Base-by-base conservation (phyloP, 176 grass and related monocot species). In the Phragmites australis region DNA sequence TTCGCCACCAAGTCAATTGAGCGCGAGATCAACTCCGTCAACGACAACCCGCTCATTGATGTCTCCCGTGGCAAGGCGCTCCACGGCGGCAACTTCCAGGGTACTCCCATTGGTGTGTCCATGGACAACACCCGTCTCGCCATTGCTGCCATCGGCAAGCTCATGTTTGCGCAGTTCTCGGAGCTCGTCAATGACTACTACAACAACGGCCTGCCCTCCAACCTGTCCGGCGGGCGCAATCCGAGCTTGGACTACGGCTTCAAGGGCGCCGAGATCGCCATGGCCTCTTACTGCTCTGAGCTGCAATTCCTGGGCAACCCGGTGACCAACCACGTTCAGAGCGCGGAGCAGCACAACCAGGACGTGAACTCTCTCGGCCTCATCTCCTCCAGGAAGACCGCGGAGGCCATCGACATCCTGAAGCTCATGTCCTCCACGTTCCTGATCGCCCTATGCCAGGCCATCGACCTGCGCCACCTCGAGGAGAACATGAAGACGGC, bases 1-100 rank as follows among this genome's bases (percentile, higher is more conserved):
- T 69, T 82, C n/a, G 91, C 94, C 67, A 97, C 94, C 76, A 94
- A 94, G 71, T 93, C 95, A 0, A 97, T 97, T 9, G 95, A 97
- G 88, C 88, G 95, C 15, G 95, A 97, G 90, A 97, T 97, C 88
- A 97, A 97, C 86, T 97, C 95, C 17, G 95, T 97, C 61, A 97
- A 97, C 39, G 95, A 97, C 77, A 97, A 97, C 83, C 95, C 95
- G 22, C 82, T 97, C 66, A 97, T 97, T 48, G 92, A 97, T 3
- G 92, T 94, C 68, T 88, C 95, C 69, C 77, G 95, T 15, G 87
- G 90, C 49, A 85, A 94, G 68, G 94, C 94, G 4, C 83, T 97
- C 69, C 94, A 97, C 19, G 91, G 94, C 0, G 94, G 94, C 67
- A 97, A 97, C 87, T 97, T 97, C 82, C 94, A 97, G 85, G 94